Conservation (phyloP, 2,329 filamentous ascomycete genomes). For the Colletotrichum karsti region DNA sequence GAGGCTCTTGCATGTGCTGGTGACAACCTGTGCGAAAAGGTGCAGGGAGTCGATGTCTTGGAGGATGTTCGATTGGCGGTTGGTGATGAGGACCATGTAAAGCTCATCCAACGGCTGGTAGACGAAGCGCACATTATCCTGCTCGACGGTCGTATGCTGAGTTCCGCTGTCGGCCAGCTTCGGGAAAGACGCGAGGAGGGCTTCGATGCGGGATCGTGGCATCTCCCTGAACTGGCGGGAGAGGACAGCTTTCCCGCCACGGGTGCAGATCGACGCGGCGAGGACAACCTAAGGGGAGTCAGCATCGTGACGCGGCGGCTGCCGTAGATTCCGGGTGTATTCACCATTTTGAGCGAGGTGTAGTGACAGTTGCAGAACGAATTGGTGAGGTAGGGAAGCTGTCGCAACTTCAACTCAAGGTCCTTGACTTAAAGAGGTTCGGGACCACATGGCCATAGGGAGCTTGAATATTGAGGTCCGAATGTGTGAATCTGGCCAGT, state of each 20-base stretch:
- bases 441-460: constrained; percentile 9
- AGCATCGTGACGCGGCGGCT: background rate
- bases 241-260: constrained; percentile 97
- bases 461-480: constrained; percentile 31
- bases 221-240: constrained; percentile 98
- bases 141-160: constrained; percentile 97
- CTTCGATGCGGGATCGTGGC: constrained; percentile 95
- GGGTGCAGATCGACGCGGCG: constrained; percentile 97
- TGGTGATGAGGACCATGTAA: constrained; percentile 99
- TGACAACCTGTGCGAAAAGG: constrained; percentile 96
- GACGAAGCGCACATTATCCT: constrained; percentile 99
- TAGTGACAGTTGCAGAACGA: constrained; percentile 8
- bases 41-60: constrained; percentile 99
- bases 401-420: constrained; percentile 27
- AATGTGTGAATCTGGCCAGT: constrained; percentile 34
- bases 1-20: constrained; percentile 93
- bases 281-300: constrained; percentile 83
- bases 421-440: constrained; percentile 20
- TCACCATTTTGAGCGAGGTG: constrained; percentile 27
- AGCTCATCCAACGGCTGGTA: constrained; percentile 99
- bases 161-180: constrained; percentile 96
- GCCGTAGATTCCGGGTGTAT: background rate
- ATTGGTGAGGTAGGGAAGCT: constrained; percentile 21
- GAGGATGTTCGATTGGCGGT: constrained; percentile 98
- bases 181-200: constrained; percentile 93